A percentile compares a stretch with the other conserved stretches of the same genome.
Conservation (phyloP, 768 basidiomycete genomes). For the Boletus sp. region DNA sequence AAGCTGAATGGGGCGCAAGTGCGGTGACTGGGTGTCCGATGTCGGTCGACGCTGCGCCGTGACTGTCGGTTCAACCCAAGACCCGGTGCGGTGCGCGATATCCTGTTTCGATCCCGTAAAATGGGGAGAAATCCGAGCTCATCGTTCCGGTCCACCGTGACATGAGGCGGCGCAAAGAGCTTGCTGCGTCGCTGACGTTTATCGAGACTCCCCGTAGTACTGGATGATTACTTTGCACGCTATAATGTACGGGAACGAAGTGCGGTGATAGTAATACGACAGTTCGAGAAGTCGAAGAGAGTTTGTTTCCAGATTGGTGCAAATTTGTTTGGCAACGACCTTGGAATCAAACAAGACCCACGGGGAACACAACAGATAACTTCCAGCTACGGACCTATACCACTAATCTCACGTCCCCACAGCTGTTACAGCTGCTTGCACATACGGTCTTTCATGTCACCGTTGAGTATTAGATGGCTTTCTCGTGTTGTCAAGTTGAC, state of each 20-base stretch:
- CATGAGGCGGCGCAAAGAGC: background rate
- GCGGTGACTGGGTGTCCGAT: background rate
- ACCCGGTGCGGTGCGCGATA: background rate
- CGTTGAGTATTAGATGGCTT: constrained; percentile 29
- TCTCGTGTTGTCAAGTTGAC: constrained; percentile 14
- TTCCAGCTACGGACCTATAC: background rate
- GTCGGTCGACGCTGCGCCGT: background rate
- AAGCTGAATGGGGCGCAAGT: background rate
- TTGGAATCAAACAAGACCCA: constrained; percentile 26
- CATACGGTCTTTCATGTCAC: constrained; percentile 19
- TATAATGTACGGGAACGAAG: background rate
- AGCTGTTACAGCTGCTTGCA: background rate
- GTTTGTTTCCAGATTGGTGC: constrained; percentile 2
- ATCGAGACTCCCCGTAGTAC: background rate
- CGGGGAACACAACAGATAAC: background rate
- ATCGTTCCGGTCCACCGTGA: background rate
- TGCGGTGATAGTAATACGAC: background rate
- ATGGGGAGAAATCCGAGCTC: no score
- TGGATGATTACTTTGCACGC: background rate
- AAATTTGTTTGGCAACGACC: constrained; percentile 29
- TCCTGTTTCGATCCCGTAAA: background rate
- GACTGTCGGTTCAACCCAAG: background rate
- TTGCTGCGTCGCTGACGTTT: background rate
- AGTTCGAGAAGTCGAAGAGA: background rate
- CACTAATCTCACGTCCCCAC: background rate